A percentile compares a stretch with the other conserved stretches of the same genome.
phyloP scores from a whole-genome alignment of 768 basidiomycete species.

The Favolaschia claudopus region DNA sequence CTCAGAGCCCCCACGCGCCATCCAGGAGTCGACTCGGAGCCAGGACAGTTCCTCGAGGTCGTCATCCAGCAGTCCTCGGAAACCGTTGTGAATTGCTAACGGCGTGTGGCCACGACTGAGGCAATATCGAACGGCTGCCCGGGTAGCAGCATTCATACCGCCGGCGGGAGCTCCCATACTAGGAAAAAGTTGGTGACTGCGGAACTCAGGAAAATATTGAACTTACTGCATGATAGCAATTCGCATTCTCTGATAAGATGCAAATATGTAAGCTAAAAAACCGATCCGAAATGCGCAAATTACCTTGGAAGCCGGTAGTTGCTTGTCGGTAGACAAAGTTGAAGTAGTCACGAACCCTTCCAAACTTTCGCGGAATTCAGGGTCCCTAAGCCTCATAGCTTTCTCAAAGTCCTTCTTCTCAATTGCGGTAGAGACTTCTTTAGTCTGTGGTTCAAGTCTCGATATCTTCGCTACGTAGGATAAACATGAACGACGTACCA shows the following conservation, averaged over 20 bases:
- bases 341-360: slow-evolving; percentile 87
- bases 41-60: slow-evolving; percentile 87
- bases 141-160: slow-evolving; percentile 98
- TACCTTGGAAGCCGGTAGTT: slow-evolving; percentile 61
- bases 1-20: slow-evolving; percentile 94
- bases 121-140: slow-evolving; percentile 93
- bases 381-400: slow-evolving; percentile 89
- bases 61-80: slow-evolving; percentile 93
- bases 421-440: slow-evolving; percentile 85
- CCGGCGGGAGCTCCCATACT: slow-evolving; percentile 98
- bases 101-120: slow-evolving; percentile 90
- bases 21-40: slow-evolving; percentile 98
- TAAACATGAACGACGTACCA: slow-evolving; percentile 52
- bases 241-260: slow-evolving; percentile 66
- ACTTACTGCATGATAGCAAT: slow-evolving; percentile 86
- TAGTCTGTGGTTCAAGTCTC: slow-evolving; percentile 62
- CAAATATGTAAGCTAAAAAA: slow-evolving; percentile 16
- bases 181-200: slow-evolving; percentile 18
- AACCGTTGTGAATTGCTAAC: slow-evolving; percentile 95
- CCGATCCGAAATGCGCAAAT: slow-evolving; percentile 5
- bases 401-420: slow-evolving; percentile 82
- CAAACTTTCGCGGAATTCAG: slow-evolving; percentile 88
- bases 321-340: slow-evolving; percentile 58
- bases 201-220: slow-evolving; percentile 10
- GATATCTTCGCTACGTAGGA: background rate